phyloP scores from a whole-genome alignment of 495 filamentous ascomycete species.

The Penicillium canescens region DNA sequence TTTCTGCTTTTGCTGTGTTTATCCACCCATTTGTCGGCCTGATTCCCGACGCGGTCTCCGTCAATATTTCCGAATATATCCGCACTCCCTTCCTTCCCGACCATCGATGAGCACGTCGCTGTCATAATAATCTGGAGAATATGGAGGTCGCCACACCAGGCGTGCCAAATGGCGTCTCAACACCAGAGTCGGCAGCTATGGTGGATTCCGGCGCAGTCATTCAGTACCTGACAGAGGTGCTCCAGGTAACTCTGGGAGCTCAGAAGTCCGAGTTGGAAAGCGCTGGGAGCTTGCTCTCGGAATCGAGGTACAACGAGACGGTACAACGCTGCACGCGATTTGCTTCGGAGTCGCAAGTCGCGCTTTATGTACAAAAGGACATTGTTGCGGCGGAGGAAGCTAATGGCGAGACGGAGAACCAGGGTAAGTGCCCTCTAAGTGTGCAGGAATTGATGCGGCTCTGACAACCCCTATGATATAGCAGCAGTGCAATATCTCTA shows the following conservation, averaged over 20 bases:
- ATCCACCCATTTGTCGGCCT: background rate
- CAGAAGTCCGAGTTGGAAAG: constrained; percentile 75
- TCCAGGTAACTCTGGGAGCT: constrained; percentile 85
- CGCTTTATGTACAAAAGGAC: constrained; percentile 89
- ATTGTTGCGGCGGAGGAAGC: constrained; percentile 54
- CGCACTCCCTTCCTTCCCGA: constrained; percentile 14
- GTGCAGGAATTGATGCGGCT: background rate
- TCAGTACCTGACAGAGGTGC: constrained; percentile 75
- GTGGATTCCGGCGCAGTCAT: constrained; percentile 66
- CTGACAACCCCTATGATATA: constrained; percentile 19
- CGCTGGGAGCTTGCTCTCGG: constrained; percentile 78
- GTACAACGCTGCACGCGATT: constrained; percentile 85
- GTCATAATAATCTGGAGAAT: constrained; percentile 23
- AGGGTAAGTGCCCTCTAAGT: constrained; percentile 31
- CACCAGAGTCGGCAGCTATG: constrained; percentile 38
- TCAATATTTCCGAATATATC: constrained; percentile 21
- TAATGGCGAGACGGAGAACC: constrained; percentile 49
- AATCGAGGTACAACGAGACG: constrained; percentile 69
- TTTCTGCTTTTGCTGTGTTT: constrained; percentile 3
- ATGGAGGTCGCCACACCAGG: constrained; percentile 55
- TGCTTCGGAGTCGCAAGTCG: constrained; percentile 80
- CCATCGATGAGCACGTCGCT: constrained; percentile 34
- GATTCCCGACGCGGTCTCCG: constrained; percentile 19
- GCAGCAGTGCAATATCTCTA: constrained; percentile 61
- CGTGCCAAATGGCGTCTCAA: constrained; percentile 46